Conservation (phyloP, 2,329 filamentous ascomycete species). For the Pyrenophora tritici-repentis region DNA sequence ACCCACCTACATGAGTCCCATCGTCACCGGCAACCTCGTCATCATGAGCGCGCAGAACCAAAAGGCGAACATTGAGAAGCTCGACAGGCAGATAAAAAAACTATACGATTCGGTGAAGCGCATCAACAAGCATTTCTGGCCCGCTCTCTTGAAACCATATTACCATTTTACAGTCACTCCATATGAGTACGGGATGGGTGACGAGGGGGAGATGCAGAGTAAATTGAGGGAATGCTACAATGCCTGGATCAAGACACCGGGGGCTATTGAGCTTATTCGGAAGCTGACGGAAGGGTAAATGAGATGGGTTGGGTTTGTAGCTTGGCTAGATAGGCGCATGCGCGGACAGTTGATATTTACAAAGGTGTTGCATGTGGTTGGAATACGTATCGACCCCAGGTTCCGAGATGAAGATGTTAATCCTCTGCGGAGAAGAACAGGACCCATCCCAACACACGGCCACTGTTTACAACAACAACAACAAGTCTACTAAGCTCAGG, state of each 20-base stretch:
- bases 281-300: neutral
- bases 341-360: no score
- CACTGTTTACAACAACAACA: neutral
- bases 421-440: neutral
- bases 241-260: conserved; percentile 35
- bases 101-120: conserved; percentile 6
- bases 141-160: conserved; percentile 8
- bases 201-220: conserved; percentile 28
- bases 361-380: no score
- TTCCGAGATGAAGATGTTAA: no score
- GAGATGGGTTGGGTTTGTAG: no score
- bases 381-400: no score
- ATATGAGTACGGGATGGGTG: conserved; percentile 13
- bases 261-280: conserved; percentile 28
- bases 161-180: neutral
- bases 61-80: conserved; percentile 12
- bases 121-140: conserved; percentile 16
- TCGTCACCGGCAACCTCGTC: conserved; percentile 14
- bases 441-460: neutral
- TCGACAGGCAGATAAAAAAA: conserved; percentile 30
- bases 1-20: neutral
- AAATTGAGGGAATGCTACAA: conserved; percentile 27
- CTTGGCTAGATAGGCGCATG: no score
- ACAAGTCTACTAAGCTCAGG: neutral
- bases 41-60: no score